Evolutionary conservation across 2,329 filamentous ascomycete genomes (phyloP).

Genomic region (Fusarium poae): DNA sequence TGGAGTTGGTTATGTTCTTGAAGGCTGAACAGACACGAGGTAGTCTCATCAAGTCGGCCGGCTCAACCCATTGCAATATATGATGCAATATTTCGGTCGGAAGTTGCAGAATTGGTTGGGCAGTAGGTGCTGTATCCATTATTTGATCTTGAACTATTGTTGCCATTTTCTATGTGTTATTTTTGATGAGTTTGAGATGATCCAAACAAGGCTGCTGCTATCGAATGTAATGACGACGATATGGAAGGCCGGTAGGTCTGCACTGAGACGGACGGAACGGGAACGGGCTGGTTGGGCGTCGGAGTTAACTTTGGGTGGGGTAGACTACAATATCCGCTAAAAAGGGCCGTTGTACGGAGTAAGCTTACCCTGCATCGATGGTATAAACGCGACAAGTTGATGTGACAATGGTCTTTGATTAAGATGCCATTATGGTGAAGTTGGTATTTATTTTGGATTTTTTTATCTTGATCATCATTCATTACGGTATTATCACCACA

Average conservation of each 20-base stretch:
- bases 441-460: neutral
- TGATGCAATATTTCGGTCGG: conserved; percentile 73
- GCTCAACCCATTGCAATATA: conserved; percentile 69
- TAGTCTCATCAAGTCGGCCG: conserved; percentile 67
- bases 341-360: too few species aligned
- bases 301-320: conserved; percentile 5
- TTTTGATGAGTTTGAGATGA: neutral
- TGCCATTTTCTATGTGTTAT: neutral
- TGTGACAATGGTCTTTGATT: neutral
- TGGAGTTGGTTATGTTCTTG: conserved; percentile 66
- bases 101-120: conserved; percentile 31
- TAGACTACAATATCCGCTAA: neutral
- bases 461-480: neutral
- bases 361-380: neutral
- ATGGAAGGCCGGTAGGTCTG: conserved; percentile 15
- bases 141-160: neutral
- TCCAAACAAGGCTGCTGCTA: conserved; percentile 9
- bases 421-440: neutral
- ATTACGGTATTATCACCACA: neutral
- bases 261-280: neutral
- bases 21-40: conserved; percentile 66
- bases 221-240: conserved; percentile 37
- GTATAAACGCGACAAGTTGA: neutral
- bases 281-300: neutral
- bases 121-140: conserved; percentile 18